Evolutionary conservation across 2,329 filamentous ascomycete species (phyloP).

Genomic region (Cercospora janseana): DNA sequence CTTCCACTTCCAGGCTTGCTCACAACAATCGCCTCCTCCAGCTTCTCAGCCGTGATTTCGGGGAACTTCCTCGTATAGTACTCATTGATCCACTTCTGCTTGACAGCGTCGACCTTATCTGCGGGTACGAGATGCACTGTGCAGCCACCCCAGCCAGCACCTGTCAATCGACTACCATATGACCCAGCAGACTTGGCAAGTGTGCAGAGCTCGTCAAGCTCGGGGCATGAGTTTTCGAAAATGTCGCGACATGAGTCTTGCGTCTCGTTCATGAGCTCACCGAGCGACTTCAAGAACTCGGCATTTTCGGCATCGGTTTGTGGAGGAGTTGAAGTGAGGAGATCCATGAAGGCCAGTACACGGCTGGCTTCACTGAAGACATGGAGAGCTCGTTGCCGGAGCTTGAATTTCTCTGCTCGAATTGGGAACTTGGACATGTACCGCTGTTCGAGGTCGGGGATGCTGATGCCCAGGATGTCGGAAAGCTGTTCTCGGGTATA

Average conservation of each 20-base stretch:
- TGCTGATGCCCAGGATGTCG: constrained; percentile 64
- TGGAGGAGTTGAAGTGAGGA: constrained; percentile 56
- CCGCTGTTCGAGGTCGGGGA: constrained; percentile 68
- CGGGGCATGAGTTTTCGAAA: constrained; percentile 89
- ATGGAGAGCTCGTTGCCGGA: constrained; percentile 83
- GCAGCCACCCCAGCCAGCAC: constrained; percentile 95
- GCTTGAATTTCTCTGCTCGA: constrained; percentile 79
- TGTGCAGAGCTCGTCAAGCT: constrained; percentile 83
- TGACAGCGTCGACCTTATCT: constrained; percentile 75
- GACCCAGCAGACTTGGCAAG: constrained; percentile 76
- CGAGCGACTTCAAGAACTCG: constrained; percentile 70
- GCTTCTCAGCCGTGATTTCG: constrained; percentile 67
- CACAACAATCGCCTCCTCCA: constrained; percentile 77
- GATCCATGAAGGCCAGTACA: constrained; percentile 76
- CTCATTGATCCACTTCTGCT: constrained; percentile 70
- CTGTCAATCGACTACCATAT: constrained; percentile 82
- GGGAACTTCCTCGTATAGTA: constrained; percentile 77
- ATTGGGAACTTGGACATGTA: constrained; percentile 90
- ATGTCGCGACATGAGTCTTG: constrained; percentile 82
- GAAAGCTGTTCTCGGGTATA: constrained; percentile 88
- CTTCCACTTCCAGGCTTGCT: constrained; percentile 78
- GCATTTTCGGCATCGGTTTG: constrained; percentile 54
- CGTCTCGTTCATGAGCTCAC: constrained; percentile 81
- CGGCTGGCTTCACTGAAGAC: constrained; percentile 87
- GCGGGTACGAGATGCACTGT: constrained; percentile 88